Evolutionary conservation across 2,329 filamentous ascomycete genomes (phyloP).

Genomic region (Ophiostoma montium): DNA sequence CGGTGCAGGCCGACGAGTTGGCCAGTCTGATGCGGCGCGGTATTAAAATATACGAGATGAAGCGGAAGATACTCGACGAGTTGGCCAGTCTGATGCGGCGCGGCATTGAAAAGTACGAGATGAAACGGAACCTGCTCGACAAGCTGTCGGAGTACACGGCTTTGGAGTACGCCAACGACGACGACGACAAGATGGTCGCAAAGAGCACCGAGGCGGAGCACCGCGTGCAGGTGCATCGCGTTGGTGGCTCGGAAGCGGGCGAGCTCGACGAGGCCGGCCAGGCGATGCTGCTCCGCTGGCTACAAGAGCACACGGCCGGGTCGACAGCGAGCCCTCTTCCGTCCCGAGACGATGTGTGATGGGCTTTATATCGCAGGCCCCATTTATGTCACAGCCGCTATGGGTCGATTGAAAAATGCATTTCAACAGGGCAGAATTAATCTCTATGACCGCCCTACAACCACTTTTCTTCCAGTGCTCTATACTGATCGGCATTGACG

Average conservation of each 20-base stretch:
- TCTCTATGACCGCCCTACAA: constrained; percentile 3
- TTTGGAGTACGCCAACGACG: too few species aligned
- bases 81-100: constrained; percentile 21
- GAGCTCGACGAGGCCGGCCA: constrained; percentile 3
- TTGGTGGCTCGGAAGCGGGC: constrained; percentile 24
- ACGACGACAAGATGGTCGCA: constrained; percentile 12
- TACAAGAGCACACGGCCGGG: constrained; percentile 5
- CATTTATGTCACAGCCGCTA: too few species aligned
- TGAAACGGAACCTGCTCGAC: background rate
- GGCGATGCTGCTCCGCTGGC: constrained; percentile 7
- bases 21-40: constrained; percentile 33
- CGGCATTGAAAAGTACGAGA: background rate
- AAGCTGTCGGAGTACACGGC: constrained; percentile 17
- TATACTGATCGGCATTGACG: constrained; percentile 27
- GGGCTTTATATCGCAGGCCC: too few species aligned
- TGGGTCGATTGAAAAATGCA: too few species aligned
- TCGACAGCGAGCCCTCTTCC: background rate
- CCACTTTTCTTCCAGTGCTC: constrained; percentile 26
- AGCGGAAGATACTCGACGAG: constrained; percentile 21
- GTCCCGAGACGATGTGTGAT: too few species aligned
- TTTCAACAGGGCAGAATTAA: too few species aligned
- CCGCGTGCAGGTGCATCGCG: constrained; percentile 17
- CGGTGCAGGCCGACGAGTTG: constrained; percentile 33
- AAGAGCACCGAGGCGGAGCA: background rate
- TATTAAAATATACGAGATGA: constrained; percentile 31